Percentiles rank a stretch among this genome's conserved stretches.
Evolutionary conservation across 208 protist species (phyloP).

Genomic region (Leishmania guyanensis): DNA sequence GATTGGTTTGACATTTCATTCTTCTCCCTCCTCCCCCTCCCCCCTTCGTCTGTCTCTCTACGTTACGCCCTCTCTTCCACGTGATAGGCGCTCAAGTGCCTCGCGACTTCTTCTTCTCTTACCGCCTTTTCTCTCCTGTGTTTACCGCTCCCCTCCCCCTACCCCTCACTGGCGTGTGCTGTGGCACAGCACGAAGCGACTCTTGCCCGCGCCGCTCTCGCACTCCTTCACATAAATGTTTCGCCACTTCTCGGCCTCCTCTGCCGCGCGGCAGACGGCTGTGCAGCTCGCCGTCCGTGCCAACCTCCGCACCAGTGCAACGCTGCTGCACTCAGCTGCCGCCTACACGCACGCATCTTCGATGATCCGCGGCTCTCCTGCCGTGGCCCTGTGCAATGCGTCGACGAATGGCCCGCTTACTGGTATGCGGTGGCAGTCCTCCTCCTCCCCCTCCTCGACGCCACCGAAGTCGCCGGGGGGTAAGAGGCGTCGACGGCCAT

Average conservation of each 20-base stretch:
- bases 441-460: background rate
- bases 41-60: background rate
- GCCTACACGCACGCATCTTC: background rate
- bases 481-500: constrained; percentile 25
- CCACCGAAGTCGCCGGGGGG: background rate
- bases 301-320: background rate
- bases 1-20: constrained; percentile 10
- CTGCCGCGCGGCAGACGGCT: constrained; percentile 6
- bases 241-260: constrained; percentile 11
- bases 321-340: background rate
- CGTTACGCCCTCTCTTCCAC: background rate
- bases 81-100: background rate
- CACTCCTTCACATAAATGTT: constrained; percentile 4
- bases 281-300: constrained; percentile 7
- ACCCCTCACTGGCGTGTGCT: background rate
- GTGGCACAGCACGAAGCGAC: background rate
- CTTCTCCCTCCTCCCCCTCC: constrained; percentile 14
- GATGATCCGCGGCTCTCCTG: background rate
- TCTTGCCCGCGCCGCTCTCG: background rate
- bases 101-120: background rate
- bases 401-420: background rate
- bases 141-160: background rate
- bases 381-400: background rate
- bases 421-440: constrained; percentile 22
- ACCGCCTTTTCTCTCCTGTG: constrained; percentile 1